Evolutionary conservation across 169 alveolate species (phyloP), one percentile per base, ranked within the genome.

Genomic region (Cryptosporidium muris): DNA sequence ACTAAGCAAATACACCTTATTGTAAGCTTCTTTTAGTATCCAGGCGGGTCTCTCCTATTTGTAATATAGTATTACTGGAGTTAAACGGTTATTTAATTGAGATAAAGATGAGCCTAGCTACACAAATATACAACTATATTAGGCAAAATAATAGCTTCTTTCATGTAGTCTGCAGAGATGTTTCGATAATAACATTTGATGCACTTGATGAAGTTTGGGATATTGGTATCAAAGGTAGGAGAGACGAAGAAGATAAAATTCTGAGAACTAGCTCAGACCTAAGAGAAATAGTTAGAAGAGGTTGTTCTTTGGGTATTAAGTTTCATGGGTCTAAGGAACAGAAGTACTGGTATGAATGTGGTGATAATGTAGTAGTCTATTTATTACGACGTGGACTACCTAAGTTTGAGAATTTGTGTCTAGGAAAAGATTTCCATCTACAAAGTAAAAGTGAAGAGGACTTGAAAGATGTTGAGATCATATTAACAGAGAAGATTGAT

Each of bases 401-500:
- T 6, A 74, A 74, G 67, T 74, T 74, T 56, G 58, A 4, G 1
- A 68, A 74, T 7, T 60, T 74, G 38, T 3, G 14, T 42, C 2
- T 12, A 25, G 36, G 11, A 25, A 74, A 63, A 42, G 34, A 25
- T 14, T 14, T 36, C 2, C 85, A 74, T 43, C 16, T 74, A 43
- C n/a, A 38, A 45, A 4, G 52, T 11, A 2, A 4, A 8, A 8
- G 54, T n/a, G 62, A 43, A 58, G 25, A 36, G 11, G 51, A 45
- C n/a, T 58, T 25, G 1, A 25, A 58, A 5, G 36, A 36, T 8
- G 4, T 74, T 4, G 49, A 49, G 8, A n/a, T 74, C 12, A 4
- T 74, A 8, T 66, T 68, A 45, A 47, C 66, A n/a, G 85, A 74
- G 43, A 74, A 74, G 49, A 58, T 74, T 5, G 85, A 74, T 58